Evolutionary conservation across 1,284 basidiomycete species (phyloP).

Genomic region (Trichosporon ovoides): DNA sequence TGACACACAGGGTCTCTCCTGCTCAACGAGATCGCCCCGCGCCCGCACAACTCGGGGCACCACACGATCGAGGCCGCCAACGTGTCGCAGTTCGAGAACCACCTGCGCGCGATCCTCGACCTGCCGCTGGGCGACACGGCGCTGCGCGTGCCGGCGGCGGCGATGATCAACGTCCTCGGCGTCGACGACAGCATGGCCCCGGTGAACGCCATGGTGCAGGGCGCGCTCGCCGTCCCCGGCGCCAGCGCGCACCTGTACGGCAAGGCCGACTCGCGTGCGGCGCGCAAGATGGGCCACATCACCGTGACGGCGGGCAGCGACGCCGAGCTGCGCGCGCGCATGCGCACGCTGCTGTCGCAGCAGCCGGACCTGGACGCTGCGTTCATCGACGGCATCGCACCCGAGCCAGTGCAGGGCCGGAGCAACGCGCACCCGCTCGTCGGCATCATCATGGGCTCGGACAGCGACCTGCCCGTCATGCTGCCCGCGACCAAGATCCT

Average conservation of each 20-base stretch:
- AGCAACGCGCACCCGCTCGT: conserved; percentile 73
- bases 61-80: conserved; percentile 99
- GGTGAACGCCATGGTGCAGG: conserved; percentile 54
- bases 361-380: conserved; percentile 56
- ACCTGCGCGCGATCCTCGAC: conserved; percentile 89
- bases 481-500: conserved; percentile 81
- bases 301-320: conserved; percentile 82
- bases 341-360: conserved; percentile 65
- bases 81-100: conserved; percentile 96
- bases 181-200: conserved; percentile 60
- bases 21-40: conserved; percentile 97
- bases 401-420: conserved; percentile 45
- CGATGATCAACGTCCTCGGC: conserved; percentile 94
- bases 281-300: conserved; percentile 97
- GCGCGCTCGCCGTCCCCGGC: conserved; percentile 65
- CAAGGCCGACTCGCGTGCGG: conserved; percentile 80
- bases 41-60: conserved; percentile 98
- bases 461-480: conserved; percentile 95
- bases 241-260: conserved; percentile 87
- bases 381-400: conserved; percentile 56
- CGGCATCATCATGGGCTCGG: conserved; percentile 96
- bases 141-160: conserved; percentile 79
- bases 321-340: conserved; percentile 62
- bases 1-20: conserved; percentile 61
- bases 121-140: conserved; percentile 84